Evolutionary conservation across 116 monocot species (phyloP).

Genomic region (Zostera marina): DNA sequence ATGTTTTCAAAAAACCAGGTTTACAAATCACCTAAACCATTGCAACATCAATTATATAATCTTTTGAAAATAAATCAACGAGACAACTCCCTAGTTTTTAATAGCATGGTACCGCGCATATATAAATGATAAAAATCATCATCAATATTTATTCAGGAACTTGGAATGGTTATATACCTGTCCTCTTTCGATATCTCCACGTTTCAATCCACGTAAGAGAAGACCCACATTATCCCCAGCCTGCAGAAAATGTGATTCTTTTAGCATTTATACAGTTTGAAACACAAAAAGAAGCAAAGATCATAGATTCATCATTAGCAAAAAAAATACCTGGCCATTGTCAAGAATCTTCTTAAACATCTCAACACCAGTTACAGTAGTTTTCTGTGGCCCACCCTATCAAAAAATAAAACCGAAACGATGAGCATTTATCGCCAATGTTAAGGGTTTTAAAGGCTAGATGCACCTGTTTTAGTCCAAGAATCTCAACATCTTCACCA

Average conservation of each 20-base stretch:
- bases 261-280: not conserved
- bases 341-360: conserved; percentile 99
- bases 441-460: no score
- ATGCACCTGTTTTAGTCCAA: conserved; percentile 67
- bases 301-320: no score
- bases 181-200: conserved; percentile 89
- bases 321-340: conserved; percentile 59
- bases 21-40: conserved; percentile 64
- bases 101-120: not conserved
- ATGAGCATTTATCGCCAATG: not conserved
- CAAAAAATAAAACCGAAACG: conserved; percentile 6
- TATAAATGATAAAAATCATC: not conserved
- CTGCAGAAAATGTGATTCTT: conserved; percentile 14
- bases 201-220: conserved; percentile 89
- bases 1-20: conserved; percentile 72
- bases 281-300: no score
- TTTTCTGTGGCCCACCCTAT: conserved; percentile 71
- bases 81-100: conserved; percentile 28
- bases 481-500: conserved; percentile 90
- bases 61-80: conserved; percentile 66
- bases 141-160: not conserved
- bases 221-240: conserved; percentile 98
- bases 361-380: conserved; percentile 94
- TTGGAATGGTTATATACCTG: conserved; percentile 28
- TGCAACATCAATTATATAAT: conserved; percentile 28